Percentiles rank a stretch among this genome's conserved stretches.
Evolutionary conservation across 1,139 yeast genomes (phyloP).

Genomic region (Scheffersomyces segobiensis): DNA sequence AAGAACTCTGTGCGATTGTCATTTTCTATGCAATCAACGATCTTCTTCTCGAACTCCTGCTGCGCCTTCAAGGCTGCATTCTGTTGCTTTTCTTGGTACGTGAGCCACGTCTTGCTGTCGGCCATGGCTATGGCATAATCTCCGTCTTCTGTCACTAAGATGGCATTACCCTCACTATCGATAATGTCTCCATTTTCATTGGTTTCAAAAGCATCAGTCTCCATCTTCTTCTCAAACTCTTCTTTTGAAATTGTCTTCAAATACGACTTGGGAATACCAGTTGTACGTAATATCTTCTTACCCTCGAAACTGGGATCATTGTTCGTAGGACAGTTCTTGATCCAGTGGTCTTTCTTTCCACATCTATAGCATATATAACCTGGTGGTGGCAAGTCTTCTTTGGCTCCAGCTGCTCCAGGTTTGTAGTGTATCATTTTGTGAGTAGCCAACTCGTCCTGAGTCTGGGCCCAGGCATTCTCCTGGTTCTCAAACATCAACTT

Average conservation of each 20-base stretch:
- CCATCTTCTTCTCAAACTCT: constrained; percentile 56
- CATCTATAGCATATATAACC: constrained; percentile 96
- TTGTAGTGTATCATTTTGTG: constrained; percentile 62
- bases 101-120: constrained; percentile 89
- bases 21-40: constrained; percentile 34
- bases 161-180: constrained; percentile 66
- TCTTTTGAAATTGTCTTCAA: constrained; percentile 69
- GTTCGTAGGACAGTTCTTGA: constrained; percentile 92
- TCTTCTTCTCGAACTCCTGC: constrained; percentile 39
- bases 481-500: constrained; percentile 91
- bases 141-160: constrained; percentile 92
- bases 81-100: constrained; percentile 70
- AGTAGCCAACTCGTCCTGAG: constrained; percentile 86
- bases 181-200: constrained; percentile 50
- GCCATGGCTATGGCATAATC: constrained; percentile 95
- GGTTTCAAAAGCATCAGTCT: constrained; percentile 43
- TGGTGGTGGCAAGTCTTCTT: constrained; percentile 81
- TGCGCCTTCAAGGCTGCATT: constrained; percentile 51
- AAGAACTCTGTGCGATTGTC: constrained; percentile 47
- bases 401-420: constrained; percentile 36
- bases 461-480: constrained; percentile 90
- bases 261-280: constrained; percentile 96
- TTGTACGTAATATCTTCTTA: constrained; percentile 83
- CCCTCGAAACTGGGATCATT: constrained; percentile 94
- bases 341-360: constrained; percentile 97